Percentiles rank a stretch among this genome's conserved stretches.
These are phyloP conservation scores for Saxispiralis lemnorum DNA, from an alignment of 495 filamentous ascomycete species.

Conservation along the genomic window DNA sequence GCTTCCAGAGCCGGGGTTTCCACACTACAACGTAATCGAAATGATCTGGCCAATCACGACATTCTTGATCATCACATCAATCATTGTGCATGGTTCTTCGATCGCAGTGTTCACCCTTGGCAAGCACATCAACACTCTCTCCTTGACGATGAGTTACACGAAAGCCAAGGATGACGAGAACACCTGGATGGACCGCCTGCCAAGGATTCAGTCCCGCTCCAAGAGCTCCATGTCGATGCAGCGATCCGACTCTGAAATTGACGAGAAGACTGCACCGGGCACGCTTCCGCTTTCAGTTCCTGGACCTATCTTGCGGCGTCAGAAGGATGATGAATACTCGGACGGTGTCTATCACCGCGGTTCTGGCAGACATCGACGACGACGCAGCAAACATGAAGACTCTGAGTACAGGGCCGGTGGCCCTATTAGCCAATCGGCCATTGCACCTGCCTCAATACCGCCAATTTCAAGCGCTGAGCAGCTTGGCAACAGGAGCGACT, in stretches of 20 bases:
- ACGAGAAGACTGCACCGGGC: slow-evolving; percentile 60
- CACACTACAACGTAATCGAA: slow-evolving; percentile 51
- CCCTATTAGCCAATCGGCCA: slow-evolving; percentile 79
- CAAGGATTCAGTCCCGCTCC: slow-evolving; percentile 70
- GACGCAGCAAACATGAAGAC: slow-evolving; percentile 53
- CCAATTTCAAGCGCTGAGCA: slow-evolving; percentile 5
- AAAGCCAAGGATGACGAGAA: slow-evolving; percentile 74
- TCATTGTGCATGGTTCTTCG: slow-evolving; percentile 90
- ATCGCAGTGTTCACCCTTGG: slow-evolving; percentile 96
- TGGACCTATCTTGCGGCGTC: slow-evolving; percentile 65
- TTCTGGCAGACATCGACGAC: slow-evolving; percentile 41
- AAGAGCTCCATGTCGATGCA: slow-evolving; percentile 67
- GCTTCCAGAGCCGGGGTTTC: slow-evolving; percentile 33
- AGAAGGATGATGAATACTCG: slow-evolving; percentile 54
- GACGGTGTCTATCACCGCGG: slow-evolving; percentile 30
- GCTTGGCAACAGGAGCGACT: slow-evolving; percentile 18
- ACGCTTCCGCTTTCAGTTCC: slow-evolving; percentile 55
- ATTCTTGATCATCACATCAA: slow-evolving; percentile 87
- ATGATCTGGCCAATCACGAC: slow-evolving; percentile 93
- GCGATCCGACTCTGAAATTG: slow-evolving; percentile 37
- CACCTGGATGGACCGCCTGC: slow-evolving; percentile 85
- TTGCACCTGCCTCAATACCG: slow-evolving; percentile 48
- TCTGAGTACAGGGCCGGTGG: slow-evolving; percentile 64
- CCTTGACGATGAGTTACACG: slow-evolving; percentile 90
- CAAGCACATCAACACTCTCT: slow-evolving; percentile 94